Percentiles rank a stretch among this genome's conserved stretches.
Evolutionary conservation across 2,329 filamentous ascomycete genomes (phyloP).

Genomic region (Dothiorella sarmentorum): DNA sequence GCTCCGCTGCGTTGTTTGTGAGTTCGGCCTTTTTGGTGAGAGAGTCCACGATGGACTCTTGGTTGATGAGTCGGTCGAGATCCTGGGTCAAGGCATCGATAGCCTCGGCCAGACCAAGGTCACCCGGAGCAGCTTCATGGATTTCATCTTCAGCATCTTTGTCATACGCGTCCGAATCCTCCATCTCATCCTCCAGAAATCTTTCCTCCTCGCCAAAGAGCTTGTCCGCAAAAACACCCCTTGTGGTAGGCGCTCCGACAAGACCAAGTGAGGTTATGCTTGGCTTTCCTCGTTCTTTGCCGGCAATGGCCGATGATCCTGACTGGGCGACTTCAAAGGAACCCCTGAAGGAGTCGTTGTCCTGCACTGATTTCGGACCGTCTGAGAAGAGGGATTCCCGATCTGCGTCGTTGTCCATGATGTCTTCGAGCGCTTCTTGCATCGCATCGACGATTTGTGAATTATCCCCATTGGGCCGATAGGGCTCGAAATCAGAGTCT

Average conservation of each 20-base stretch:
- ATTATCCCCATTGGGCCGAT: constrained; percentile 55
- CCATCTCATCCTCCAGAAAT: constrained; percentile 80
- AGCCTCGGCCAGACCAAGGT: constrained; percentile 88
- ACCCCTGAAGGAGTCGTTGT: constrained; percentile 59
- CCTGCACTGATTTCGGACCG: constrained; percentile 51
- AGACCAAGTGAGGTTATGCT: constrained; percentile 89
- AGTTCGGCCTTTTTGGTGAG: constrained; percentile 90
- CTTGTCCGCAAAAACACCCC: constrained; percentile 90
- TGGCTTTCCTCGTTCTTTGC: constrained; percentile 61
- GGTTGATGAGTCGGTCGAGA: constrained; percentile 81
- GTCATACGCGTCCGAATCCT: constrained; percentile 61
- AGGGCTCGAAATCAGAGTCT: constrained; percentile 63
- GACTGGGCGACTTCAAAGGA: constrained; percentile 57
- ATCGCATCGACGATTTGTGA: constrained; percentile 85
- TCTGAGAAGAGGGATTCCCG: constrained; percentile 64
- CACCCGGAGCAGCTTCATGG: constrained; percentile 89
- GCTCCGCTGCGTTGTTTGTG: constrained; percentile 91
- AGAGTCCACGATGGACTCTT: constrained; percentile 88
- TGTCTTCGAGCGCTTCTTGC: constrained; percentile 86
- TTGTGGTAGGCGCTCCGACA: constrained; percentile 79
- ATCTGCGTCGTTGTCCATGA: constrained; percentile 74
- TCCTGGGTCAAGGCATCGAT: constrained; percentile 84
- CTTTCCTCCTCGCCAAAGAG: constrained; percentile 87
- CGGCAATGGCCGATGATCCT: constrained; percentile 42
- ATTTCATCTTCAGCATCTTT: constrained; percentile 75